phyloP scores from a whole-genome alignment of 106 monocot genomes.

The Dendrobium nobile region DNA sequence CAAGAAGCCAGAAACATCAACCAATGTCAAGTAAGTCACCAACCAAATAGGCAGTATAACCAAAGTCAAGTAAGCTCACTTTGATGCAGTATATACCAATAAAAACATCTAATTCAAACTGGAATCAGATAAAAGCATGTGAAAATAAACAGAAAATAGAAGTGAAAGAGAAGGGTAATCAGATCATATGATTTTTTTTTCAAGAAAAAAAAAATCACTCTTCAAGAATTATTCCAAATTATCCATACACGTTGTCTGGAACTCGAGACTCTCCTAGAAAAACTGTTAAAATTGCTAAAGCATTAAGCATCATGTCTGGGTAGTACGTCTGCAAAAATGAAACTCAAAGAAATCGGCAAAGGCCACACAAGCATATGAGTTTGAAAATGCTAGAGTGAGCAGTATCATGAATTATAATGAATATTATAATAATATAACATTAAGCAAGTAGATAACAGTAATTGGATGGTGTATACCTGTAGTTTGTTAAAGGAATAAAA shows the following conservation, averaged over 20 bases:
- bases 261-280: neutral
- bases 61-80: too few relatives aligned
- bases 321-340: neutral
- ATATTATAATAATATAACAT: neutral
- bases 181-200: neutral
- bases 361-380: neutral
- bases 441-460: neutral
- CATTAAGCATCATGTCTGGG: neutral
- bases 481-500: conserved; percentile 95
- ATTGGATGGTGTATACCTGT: conserved; percentile 37
- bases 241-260: neutral
- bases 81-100: too few relatives aligned
- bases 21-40: neutral
- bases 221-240: neutral
- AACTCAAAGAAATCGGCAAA: neutral
- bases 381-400: neutral
- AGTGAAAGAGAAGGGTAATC: neutral
- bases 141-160: neutral
- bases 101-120: too few relatives aligned
- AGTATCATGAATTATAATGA: neutral
- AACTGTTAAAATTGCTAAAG: neutral
- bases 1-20: neutral
- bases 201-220: neutral
- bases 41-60: too few relatives aligned
- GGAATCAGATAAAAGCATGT: neutral